phyloP scores from a whole-genome alignment of 441 rosid species.

The Jatropha podagrica region DNA sequence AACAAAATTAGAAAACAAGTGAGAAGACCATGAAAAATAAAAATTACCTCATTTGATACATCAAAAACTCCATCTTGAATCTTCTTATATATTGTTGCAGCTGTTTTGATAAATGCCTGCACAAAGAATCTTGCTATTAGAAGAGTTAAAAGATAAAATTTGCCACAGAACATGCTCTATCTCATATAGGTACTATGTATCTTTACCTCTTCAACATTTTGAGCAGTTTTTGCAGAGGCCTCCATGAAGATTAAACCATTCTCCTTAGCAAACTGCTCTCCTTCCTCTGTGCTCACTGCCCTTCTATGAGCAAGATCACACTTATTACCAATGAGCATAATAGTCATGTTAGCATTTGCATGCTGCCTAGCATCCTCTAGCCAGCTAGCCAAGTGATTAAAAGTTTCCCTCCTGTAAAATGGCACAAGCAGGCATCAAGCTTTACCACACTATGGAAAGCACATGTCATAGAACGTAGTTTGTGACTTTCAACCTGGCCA shows the following conservation, averaged over 20 bases:
- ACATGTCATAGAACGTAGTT: not conserved
- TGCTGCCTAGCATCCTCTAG: constrained; percentile 99
- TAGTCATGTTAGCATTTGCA: constrained; percentile 97
- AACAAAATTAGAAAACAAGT: not conserved
- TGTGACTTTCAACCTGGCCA: not conserved
- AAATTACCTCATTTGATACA: constrained; percentile 80
- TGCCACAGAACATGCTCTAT: not conserved
- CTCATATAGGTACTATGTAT: not conserved
- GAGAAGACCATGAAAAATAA: not conserved
- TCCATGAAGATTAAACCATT: constrained; percentile 98
- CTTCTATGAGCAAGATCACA: constrained; percentile 96
- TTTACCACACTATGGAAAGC: not conserved
- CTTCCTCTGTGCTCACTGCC: constrained; percentile 94
- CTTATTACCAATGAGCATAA: constrained; percentile 96
- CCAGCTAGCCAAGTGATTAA: constrained; percentile 98
- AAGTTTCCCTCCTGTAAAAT: constrained; percentile 81
- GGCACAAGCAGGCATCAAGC: not conserved
- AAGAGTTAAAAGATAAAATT: not conserved
- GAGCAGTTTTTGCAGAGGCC: constrained; percentile 98
- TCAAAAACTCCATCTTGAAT: constrained; percentile 98
- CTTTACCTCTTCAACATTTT: constrained; percentile 91
- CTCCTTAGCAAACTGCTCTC: constrained; percentile 95
- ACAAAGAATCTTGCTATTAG: constrained; percentile 15
- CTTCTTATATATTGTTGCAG: constrained; percentile 91
- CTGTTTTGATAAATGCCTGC: constrained; percentile 96